Evolutionary conservation across 441 rosid genomes (phyloP).

Genomic region (Populus hybrid): DNA sequence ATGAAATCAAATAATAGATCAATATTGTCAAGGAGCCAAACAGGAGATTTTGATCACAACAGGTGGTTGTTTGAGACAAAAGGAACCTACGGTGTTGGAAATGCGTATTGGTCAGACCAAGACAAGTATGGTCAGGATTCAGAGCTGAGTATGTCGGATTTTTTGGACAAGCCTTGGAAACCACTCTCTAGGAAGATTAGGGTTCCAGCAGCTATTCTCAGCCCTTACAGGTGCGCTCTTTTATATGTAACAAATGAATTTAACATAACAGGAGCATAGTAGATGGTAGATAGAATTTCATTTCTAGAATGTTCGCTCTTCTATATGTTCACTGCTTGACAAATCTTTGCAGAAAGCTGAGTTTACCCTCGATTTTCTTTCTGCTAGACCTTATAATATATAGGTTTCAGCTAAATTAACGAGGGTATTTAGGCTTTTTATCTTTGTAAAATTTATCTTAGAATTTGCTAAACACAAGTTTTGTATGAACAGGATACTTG

Average conservation of each 20-base stretch:
- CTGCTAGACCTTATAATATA: background rate
- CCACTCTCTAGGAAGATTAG: conserved; percentile 74
- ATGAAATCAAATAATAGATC: conserved; percentile 67
- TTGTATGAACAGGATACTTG: conserved; percentile 46
- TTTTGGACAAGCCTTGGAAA: conserved; percentile 94
- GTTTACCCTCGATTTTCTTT: background rate
- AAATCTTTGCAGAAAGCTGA: background rate
- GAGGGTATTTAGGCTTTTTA: background rate
- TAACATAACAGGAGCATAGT: background rate
- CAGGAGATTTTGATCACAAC: conserved; percentile 88
- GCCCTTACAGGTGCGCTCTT: conserved; percentile 70
- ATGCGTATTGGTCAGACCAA: conserved; percentile 76
- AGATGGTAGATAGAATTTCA: background rate
- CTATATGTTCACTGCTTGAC: background rate
- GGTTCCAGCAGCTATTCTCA: conserved; percentile 55
- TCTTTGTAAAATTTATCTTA: background rate
- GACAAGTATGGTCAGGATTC: conserved; percentile 31
- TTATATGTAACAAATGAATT: background rate
- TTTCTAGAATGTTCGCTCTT: no score
- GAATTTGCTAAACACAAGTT: background rate
- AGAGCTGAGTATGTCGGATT: conserved; percentile 70
- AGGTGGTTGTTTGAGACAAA: conserved; percentile 83
- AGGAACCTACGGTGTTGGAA: conserved; percentile 78
- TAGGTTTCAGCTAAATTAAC: background rate
- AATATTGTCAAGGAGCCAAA: conserved; percentile 78